Base-by-base conservation (phyloP, 139 green algal genomes). In the Medakamo hakoo region DNA sequence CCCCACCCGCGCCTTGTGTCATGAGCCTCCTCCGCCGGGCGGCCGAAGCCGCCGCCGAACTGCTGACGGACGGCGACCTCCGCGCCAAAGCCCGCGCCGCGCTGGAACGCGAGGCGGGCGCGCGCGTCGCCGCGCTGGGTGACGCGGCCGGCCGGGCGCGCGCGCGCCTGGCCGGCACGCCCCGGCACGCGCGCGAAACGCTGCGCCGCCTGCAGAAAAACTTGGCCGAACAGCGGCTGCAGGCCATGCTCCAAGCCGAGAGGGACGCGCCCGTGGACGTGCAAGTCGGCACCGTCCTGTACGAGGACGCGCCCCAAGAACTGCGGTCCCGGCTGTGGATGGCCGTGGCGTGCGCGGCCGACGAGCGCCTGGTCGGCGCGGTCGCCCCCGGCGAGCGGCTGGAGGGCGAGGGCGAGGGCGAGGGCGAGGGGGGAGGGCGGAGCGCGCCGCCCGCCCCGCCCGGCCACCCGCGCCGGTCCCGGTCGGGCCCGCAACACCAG, bases 271-370 rank as follows among this genome's bases (percentile, higher is more conserved):
- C 77, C 1, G 73, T 84, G 31, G 77, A 85, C 55, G 63, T 79
- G 49, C 78, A 84, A 65, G 64, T 84, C n/a, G 82, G 75, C 1
- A 71, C 71, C 24, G 56, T 80, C 32, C 62, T 92, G 49, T 86
- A 79, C 52, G 80, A 86, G 60, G 76, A 87, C 49, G 80, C 83
- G 22, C 82, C 80, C 2, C 86, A 94, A 71, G 86, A 95, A 68
- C 62, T 94, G 55, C 74, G 88, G 2, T 80, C 72, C 3, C 76
- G 88, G 1, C 76, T 95, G 60, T 95, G 86, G 86, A 77, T 82
- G 48, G 82, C 80, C 2, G 57, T 95, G 60, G n/a, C n/a, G n/a
- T n/a, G n/a, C n/a, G n/a, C n/a, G n/a, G n/a, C n/a, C n/a, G n/a
- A n/a, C n/a, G n/a, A n/a, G n/a, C n/a, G n/a, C n/a, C n/a, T n/a